These are phyloP conservation scores for Pseudonitzschia multiseries DNA, from an alignment of 108 stramenopile species.

Conservation along the genomic window DNA sequence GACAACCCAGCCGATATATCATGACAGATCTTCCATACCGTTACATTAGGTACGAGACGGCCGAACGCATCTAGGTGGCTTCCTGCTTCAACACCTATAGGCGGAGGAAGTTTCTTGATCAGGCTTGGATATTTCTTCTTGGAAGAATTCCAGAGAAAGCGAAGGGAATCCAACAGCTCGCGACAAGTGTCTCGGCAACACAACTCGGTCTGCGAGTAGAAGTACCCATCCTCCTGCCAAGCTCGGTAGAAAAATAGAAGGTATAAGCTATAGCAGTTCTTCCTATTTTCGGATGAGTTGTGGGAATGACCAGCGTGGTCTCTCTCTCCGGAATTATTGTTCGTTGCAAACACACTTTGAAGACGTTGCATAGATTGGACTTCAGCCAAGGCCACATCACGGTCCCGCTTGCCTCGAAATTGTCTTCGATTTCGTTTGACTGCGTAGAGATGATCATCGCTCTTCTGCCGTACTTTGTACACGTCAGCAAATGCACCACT, in stretches of 20 bases:
- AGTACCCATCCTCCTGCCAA: slow-evolving; percentile 85
- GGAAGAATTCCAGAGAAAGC: slow-evolving; percentile 53
- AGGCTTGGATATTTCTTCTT: slow-evolving; percentile 69
- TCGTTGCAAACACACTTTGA: slow-evolving; percentile 43
- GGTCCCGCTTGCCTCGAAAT: slow-evolving; percentile 79
- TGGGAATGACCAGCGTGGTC: not conserved
- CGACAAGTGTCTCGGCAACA: slow-evolving; percentile 81
- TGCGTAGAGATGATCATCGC: slow-evolving; percentile 60
- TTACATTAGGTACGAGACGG: slow-evolving; percentile 63
- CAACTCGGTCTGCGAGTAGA: slow-evolving; percentile 82
- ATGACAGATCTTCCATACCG: slow-evolving; percentile 84
- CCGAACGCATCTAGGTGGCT: slow-evolving; percentile 25
- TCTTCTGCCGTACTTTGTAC: slow-evolving; percentile 74
- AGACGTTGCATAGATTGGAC: slow-evolving; percentile 81
- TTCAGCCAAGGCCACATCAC: slow-evolving; percentile 73
- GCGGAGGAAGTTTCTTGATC: slow-evolving; percentile 17
- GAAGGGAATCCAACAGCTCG: slow-evolving; percentile 63
- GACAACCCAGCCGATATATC: slow-evolving; percentile 76
- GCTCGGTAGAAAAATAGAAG: slow-evolving; percentile 80
- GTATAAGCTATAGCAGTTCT: slow-evolving; percentile 62
- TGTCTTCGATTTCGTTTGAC: slow-evolving; percentile 78
- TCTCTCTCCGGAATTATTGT: not conserved
- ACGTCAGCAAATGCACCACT: slow-evolving; percentile 84
- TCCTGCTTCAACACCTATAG: slow-evolving; percentile 12
- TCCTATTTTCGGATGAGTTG: slow-evolving; percentile 16